These are phyloP conservation scores for Hypoxylon fuscum DNA, from an alignment of 495 filamentous ascomycete genomes.

Conservation along the genomic window DNA sequence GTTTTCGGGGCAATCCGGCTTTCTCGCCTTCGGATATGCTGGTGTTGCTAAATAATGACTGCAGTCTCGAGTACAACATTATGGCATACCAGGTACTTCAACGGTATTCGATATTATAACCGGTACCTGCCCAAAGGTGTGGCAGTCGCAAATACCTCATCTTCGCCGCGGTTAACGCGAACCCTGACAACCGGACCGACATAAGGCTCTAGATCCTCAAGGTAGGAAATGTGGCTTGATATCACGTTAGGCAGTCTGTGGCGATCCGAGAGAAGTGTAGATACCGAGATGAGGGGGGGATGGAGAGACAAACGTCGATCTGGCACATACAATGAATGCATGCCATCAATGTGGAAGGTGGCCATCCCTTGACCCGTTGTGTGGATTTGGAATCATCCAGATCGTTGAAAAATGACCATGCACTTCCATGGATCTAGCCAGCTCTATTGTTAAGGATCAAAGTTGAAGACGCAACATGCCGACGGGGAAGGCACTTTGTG, in stretches of 20 bases:
- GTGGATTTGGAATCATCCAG: not conserved
- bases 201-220: not conserved
- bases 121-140: not conserved
- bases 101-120: too few relatives aligned
- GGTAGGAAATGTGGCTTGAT: not conserved
- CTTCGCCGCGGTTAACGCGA: not conserved
- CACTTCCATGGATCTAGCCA: not conserved
- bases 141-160: not conserved
- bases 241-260: not conserved
- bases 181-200: not conserved
- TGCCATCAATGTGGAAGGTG: not conserved
- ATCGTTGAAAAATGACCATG: not conserved
- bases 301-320: not conserved
- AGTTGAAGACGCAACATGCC: not conserved
- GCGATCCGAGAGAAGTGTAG: not conserved
- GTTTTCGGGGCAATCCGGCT: slow-evolving; percentile 16
- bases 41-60: not conserved
- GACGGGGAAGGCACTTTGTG: not conserved
- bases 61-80: not conserved
- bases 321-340: not conserved
- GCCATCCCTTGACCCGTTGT: not conserved
- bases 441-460: not conserved
- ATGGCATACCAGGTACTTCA: not conserved
- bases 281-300: not conserved
- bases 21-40: slow-evolving; percentile 7